Evolutionary conservation across 257 asterid genomes (phyloP).

Genomic region (Nicotiana obtusifolia): DNA sequence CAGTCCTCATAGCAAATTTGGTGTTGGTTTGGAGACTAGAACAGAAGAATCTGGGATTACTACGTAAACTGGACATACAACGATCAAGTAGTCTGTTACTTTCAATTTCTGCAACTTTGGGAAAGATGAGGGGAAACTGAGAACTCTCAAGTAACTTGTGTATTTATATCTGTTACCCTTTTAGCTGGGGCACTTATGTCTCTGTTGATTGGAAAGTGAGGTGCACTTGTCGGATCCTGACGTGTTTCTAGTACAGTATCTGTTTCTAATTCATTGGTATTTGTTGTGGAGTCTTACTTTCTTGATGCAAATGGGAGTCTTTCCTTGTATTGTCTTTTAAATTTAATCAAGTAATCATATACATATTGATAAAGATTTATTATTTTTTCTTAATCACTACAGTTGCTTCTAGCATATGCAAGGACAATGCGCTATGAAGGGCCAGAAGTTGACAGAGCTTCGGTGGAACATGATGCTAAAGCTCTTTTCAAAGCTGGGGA

Average conservation of each 20-base stretch:
- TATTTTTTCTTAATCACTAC: conserved; percentile 14
- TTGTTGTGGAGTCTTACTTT: background rate
- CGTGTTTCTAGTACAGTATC: background rate
- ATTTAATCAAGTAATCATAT: background rate
- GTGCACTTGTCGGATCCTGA: background rate
- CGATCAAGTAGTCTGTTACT: background rate
- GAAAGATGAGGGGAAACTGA: background rate
- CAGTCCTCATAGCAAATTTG: too few relatives aligned
- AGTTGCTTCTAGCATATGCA: conserved; percentile 72
- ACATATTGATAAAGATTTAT: background rate
- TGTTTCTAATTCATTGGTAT: background rate
- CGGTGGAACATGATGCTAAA: conserved; percentile 78
- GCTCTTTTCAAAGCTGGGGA: conserved; percentile 90
- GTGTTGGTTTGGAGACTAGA: too few relatives aligned
- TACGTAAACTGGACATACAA: too few relatives aligned
- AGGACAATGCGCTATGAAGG: conserved; percentile 69
- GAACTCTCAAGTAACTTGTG: background rate
- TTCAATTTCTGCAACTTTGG: background rate
- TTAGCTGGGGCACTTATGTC: background rate
- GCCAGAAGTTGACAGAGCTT: conserved; percentile 68
- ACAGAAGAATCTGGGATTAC: too few relatives aligned
- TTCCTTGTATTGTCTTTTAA: background rate
- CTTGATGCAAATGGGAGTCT: background rate
- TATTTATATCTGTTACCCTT: background rate
- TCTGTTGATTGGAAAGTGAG: background rate